phyloP scores from a whole-genome alignment of 1,284 basidiomycete genomes.

The Pseudozyma tsukubaensis region DNA sequence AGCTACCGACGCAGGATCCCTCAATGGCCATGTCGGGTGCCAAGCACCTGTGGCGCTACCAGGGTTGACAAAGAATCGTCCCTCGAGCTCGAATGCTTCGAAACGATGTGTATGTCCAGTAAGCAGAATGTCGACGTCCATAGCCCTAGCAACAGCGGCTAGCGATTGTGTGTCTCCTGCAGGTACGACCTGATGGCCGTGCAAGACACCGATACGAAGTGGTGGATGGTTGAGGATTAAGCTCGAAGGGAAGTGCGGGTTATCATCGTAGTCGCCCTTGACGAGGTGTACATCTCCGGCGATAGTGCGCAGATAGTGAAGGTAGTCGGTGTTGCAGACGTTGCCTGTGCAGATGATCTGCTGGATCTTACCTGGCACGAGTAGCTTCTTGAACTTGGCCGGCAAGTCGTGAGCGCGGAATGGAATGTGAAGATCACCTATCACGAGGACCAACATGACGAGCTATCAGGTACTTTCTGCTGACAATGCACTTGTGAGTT shows the following conservation, averaged over 20 bases:
- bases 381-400: constrained; percentile 94
- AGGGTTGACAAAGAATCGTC: constrained; percentile 94
- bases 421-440: constrained; percentile 66
- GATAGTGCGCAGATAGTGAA: constrained; percentile 95
- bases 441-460: constrained; percentile 63
- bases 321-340: constrained; percentile 95
- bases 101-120: constrained; percentile 97
- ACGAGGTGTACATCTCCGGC: constrained; percentile 94
- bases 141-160: constrained; percentile 83
- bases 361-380: constrained; percentile 94
- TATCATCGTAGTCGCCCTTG: constrained; percentile 94
- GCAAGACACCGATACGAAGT: constrained; percentile 91
- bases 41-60: constrained; percentile 95
- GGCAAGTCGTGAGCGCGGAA: constrained; percentile 83
- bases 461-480: not conserved
- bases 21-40: constrained; percentile 72
- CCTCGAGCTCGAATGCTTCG: constrained; percentile 90
- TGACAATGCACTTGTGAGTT: not conserved
- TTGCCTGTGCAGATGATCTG: constrained; percentile 98
- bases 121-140: constrained; percentile 96
- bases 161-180: constrained; percentile 90
- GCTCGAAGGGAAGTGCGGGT: constrained; percentile 81
- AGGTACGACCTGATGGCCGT: constrained; percentile 94
- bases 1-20: constrained; percentile 36
- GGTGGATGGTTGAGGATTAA: constrained; percentile 84